Evolutionary conservation across 805 yeast genomes (phyloP), one percentile per base, ranked within the genome.

Genomic region (Candida quercuum): DNA sequence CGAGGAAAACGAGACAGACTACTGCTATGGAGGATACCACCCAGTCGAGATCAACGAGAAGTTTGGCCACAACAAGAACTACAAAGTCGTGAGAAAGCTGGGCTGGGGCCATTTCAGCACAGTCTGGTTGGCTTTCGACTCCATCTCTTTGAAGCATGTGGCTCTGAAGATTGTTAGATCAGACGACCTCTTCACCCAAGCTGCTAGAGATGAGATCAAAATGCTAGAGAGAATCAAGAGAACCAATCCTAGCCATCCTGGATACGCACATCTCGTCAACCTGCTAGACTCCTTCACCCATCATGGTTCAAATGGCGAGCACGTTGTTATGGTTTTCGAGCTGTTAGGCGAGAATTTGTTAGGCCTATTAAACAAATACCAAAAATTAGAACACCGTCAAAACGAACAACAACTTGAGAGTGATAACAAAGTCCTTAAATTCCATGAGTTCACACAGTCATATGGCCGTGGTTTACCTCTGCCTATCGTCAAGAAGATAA

Each of bases 41-140:
- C 81, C 84, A 3, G 78, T 78, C 4, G 61, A 48, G 39, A 66
- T 74, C 22, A 78, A 79, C 22, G 85, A 79, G 46, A 52, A 59
- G 13, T 74, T 76, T 48, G 74, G 74, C 28, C 52, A 63, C 7
- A 55, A 62, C 33, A 60, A 65, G 38, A 61, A 67, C 20, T 77
- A 77, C 52, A 51, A 60, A 8, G 59, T 77, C 19, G 61, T 74
- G 16, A 60, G 83, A 21, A 78, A 78, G 53, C 60, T 79, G 8
- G 86, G 86, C 3, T 77, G 83, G 83, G 86, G 86, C 25, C 83
- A 78, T 50, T 79, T 79, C 48, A 74, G 81, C 28, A 78, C 85
- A 2, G 86, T 79, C n/a, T 79, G 85, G 85, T 56, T 79, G 21
- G 82, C 82, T 1, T 57, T 53, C 35, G 73, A 71, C 36, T 44